These are phyloP conservation scores for Globisporangium lucens DNA, from an alignment of 352 stramenopile genomes.

Conservation along the genomic window DNA sequence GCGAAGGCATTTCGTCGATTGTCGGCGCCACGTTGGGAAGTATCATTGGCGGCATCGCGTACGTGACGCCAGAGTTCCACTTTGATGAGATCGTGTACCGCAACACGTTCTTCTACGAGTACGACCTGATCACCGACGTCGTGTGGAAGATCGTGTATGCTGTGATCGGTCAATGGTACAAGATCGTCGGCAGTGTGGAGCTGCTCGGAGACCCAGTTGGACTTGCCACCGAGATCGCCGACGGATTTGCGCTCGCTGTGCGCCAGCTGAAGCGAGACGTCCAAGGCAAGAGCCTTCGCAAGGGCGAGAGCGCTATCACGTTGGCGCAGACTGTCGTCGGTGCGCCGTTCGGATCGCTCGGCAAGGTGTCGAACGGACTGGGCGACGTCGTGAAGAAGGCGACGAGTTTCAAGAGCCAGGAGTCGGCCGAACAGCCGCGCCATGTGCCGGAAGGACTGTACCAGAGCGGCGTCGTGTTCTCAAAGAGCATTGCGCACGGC, in stretches of 20 bases:
- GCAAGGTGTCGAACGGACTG: slow-evolving; percentile 83
- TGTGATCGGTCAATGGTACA: slow-evolving; percentile 86
- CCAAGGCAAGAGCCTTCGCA: slow-evolving; percentile 67
- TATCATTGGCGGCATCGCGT: slow-evolving; percentile 85
- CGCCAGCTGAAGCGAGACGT: slow-evolving; percentile 84
- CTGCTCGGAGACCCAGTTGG: slow-evolving; percentile 81
- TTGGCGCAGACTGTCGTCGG: slow-evolving; percentile 81
- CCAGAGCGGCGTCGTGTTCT: slow-evolving; percentile 71
- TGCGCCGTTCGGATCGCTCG: slow-evolving; percentile 66
- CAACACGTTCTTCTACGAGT: slow-evolving; percentile 85
- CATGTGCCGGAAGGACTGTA: slow-evolving; percentile 76
- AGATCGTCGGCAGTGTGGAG: slow-evolving; percentile 85
- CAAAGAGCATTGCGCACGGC: slow-evolving; percentile 76
- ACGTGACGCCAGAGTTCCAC: slow-evolving; percentile 80
- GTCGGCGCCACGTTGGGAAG: slow-evolving; percentile 79
- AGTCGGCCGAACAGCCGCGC: slow-evolving; percentile 58
- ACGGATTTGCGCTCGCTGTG: slow-evolving; percentile 75
- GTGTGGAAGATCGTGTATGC: slow-evolving; percentile 68
- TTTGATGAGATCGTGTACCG: slow-evolving; percentile 70
- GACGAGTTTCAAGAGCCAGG: slow-evolving; percentile 79
- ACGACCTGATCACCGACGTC: slow-evolving; percentile 78
- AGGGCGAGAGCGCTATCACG: slow-evolving; percentile 79
- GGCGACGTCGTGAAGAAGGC: slow-evolving; percentile 86
- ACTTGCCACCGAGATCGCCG: slow-evolving; percentile 80
- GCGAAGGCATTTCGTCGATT: slow-evolving; percentile 78